These are phyloP conservation scores for Coemansia sp. DNA, from an alignment of 371 early-diverging fungal species.

Conservation along the genomic window DNA sequence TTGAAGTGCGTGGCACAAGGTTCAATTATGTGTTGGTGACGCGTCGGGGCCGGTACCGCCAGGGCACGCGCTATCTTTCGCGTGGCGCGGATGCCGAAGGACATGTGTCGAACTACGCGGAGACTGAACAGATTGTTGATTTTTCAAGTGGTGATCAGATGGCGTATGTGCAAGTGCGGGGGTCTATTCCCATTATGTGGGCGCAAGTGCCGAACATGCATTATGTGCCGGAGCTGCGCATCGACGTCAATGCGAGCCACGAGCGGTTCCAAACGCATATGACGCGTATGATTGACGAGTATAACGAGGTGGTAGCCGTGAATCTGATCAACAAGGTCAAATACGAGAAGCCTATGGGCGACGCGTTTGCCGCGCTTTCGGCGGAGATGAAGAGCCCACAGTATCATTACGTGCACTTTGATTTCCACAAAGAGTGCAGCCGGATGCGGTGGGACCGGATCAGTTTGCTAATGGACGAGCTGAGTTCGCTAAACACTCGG, in stretches of 20 bases:
- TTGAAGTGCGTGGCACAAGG: constrained; percentile 59
- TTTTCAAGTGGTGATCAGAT: constrained; percentile 54
- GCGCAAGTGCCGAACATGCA: constrained; percentile 85
- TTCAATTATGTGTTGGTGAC: constrained; percentile 82
- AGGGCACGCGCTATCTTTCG: constrained; percentile 88
- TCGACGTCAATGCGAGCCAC: constrained; percentile 50
- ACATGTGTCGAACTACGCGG: constrained; percentile 96
- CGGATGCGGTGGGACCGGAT: constrained; percentile 89
- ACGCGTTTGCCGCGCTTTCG: constrained; percentile 71
- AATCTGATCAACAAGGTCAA: constrained; percentile 91
- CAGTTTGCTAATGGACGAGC: constrained; percentile 68
- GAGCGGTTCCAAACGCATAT: constrained; percentile 69
- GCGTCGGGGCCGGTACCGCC: constrained; percentile 74
- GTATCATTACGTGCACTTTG: constrained; percentile 84
- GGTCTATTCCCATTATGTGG: constrained; percentile 98
- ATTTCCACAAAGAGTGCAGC: constrained; percentile 94
- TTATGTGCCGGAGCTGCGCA: constrained; percentile 86
- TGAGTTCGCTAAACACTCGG: constrained; percentile 64
- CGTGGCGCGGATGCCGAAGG: constrained; percentile 95
- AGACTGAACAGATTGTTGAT: constrained; percentile 93
- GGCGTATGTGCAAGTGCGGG: constrained; percentile 92
- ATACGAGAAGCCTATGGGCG: constrained; percentile 82
- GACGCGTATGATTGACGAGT: constrained; percentile 63
- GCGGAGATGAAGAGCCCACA: constrained; percentile 48
- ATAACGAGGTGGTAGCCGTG: constrained; percentile 80